phyloP scores from a whole-genome alignment of 75 land plant genomes.

The Picea glauca region DNA sequence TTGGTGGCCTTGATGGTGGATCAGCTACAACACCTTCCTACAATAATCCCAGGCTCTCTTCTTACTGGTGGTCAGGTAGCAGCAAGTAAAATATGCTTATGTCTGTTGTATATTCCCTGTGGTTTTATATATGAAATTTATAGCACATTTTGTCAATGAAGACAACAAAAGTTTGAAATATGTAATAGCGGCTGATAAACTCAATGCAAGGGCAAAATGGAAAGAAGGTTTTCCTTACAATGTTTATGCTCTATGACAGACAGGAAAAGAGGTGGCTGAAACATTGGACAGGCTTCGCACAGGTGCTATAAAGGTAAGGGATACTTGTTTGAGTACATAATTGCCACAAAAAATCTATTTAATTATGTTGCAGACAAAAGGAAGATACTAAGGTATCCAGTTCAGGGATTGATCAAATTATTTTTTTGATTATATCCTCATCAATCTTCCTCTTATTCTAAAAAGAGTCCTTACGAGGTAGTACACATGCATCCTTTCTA shows the following conservation, averaged over 20 bases:
- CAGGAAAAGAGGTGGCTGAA: slow-evolving; percentile 42
- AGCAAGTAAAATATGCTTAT: background rate
- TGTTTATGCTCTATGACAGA: slow-evolving; percentile 24
- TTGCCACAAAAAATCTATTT: background rate
- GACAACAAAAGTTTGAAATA: background rate
- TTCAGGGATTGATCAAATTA: background rate
- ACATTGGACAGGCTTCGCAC: slow-evolving; percentile 32
- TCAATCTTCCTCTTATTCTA: background rate
- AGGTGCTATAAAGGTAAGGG: slow-evolving; percentile 50
- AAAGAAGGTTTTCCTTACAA: background rate
- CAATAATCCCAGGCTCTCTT: slow-evolving; percentile 67
- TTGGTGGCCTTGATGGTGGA: slow-evolving; percentile 94
- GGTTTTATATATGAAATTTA: background rate
- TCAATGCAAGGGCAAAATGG: background rate
- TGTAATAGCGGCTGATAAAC: background rate
- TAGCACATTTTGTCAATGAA: background rate
- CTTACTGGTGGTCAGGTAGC: slow-evolving; percentile 81
- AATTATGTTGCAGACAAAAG: background rate
- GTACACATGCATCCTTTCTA: background rate
- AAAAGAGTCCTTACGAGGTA: too few relatives aligned
- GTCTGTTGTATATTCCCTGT: background rate
- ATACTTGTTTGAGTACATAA: background rate
- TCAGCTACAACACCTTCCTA: slow-evolving; percentile 77
- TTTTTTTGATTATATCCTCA: background rate
- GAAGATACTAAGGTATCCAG: background rate